Conservation (phyloP, 2,329 filamentous ascomycete genomes). For the Tolypocladium sp. region DNA sequence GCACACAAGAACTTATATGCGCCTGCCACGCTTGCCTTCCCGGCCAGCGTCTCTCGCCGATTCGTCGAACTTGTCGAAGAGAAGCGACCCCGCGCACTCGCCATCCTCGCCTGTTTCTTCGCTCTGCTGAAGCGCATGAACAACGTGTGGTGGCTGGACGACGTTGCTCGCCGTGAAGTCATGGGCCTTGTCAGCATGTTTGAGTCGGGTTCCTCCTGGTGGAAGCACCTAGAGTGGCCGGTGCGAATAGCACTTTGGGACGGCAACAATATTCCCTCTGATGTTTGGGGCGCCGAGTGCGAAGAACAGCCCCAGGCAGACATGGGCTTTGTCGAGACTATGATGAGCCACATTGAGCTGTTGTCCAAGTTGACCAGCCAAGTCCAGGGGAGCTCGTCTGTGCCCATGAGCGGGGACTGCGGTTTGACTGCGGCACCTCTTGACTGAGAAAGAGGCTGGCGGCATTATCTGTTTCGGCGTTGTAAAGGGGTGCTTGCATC, state of each 20-base stretch:
- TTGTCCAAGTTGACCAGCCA: conserved; percentile 27
- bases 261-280: conserved; percentile 40
- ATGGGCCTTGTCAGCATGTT: conserved; percentile 53
- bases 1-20: conserved; percentile 51
- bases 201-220: conserved; percentile 49
- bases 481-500: background rate
- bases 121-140: conserved; percentile 54
- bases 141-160: conserved; percentile 60
- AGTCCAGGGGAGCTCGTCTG: conserved; percentile 16
- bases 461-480: background rate
- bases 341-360: conserved; percentile 30
- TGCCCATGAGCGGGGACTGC: conserved; percentile 20
- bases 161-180: conserved; percentile 56
- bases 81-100: conserved; percentile 51
- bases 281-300: conserved; percentile 48
- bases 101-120: conserved; percentile 58
- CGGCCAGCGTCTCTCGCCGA: conserved; percentile 52
- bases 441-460: conserved; percentile 13
- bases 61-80: conserved; percentile 52
- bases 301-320: conserved; percentile 28
- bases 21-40: conserved; percentile 51
- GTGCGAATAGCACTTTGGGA: conserved; percentile 50
- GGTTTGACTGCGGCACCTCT: conserved; percentile 21
- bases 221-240: conserved; percentile 53
- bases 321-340: conserved; percentile 23